Conservation (phyloP, 139 green algal genomes). For the Raphidocelis subcapitata region DNA sequence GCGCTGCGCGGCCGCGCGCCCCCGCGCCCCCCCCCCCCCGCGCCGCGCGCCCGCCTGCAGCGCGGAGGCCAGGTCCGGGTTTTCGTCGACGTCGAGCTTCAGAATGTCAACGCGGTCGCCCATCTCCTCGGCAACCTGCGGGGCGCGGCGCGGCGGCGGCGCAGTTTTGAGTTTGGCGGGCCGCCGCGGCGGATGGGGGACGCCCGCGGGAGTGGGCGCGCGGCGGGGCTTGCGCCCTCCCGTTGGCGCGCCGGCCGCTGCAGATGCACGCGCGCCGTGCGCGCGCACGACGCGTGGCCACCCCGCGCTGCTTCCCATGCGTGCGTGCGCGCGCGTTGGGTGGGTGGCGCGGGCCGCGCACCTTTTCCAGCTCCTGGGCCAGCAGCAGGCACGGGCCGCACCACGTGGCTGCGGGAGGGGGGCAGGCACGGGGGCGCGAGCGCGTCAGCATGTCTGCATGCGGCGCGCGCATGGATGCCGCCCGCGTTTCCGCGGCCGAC, state of each 20-base stretch:
- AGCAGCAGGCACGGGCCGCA: slow-evolving; percentile 81
- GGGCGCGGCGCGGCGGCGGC: too few species aligned
- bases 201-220: not conserved
- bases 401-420: slow-evolving; percentile 75
- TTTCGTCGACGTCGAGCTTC: slow-evolving; percentile 95
- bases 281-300: too few species aligned
- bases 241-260: too few species aligned
- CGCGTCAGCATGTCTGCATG: not conserved
- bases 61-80: slow-evolving; percentile 72
- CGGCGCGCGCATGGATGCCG: not conserved
- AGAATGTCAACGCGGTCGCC: slow-evolving; percentile 77
- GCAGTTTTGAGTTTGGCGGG: not conserved
- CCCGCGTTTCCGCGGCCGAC: too few species aligned
- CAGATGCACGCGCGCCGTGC: not conserved
- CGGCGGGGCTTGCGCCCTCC: not conserved
- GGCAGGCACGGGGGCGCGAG: too few species aligned
- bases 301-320: too few species aligned
- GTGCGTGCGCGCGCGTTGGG: too few species aligned
- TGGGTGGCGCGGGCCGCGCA: too few species aligned
- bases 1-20: too few species aligned
- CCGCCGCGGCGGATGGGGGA: too few species aligned
- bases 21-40: too few species aligned
- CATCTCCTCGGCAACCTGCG: slow-evolving; percentile 48
- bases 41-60: slow-evolving; percentile 40
- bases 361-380: slow-evolving; percentile 77